These are phyloP conservation scores for Penicillium robsamsonii DNA, from an alignment of 495 filamentous ascomycete species.

Conservation along the genomic window DNA sequence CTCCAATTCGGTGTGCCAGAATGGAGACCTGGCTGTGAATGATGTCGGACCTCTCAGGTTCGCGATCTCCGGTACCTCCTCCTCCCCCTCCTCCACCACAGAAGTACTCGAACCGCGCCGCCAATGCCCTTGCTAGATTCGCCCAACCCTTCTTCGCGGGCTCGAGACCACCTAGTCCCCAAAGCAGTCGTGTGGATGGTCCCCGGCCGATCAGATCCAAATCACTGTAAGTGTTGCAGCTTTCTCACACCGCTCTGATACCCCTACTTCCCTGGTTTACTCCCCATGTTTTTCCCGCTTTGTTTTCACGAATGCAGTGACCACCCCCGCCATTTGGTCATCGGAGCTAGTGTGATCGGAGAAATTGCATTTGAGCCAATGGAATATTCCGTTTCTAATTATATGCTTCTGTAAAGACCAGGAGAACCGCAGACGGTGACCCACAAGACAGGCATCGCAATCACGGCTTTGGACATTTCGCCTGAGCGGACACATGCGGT, in stretches of 20 bases:
- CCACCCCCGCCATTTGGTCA: constrained; percentile 12
- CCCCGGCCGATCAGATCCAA: constrained; percentile 42
- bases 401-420: constrained; percentile 42
- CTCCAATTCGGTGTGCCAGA: constrained; percentile 25
- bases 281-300: not conserved
- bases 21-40: constrained; percentile 26
- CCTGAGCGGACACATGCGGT: constrained; percentile 72
- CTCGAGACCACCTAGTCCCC: constrained; percentile 55
- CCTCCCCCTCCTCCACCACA: constrained; percentile 53
- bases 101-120: constrained; percentile 50
- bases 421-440: constrained; percentile 69
- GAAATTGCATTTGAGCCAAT: constrained; percentile 11
- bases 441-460: constrained; percentile 69
- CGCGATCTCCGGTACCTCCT: constrained; percentile 40
- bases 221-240: constrained; percentile 38
- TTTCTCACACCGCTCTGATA: constrained; percentile 26
- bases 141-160: constrained; percentile 57
- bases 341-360: constrained; percentile 9
- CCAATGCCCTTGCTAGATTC: constrained; percentile 56
- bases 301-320: not conserved
- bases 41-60: constrained; percentile 47
- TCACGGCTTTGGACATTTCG: constrained; percentile 75
- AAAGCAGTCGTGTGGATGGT: constrained; percentile 38
- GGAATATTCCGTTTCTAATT: constrained; percentile 20
- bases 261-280: not conserved